Evolutionary conservation across 352 stramenopile species (phyloP).

Genomic region (Plasmopara halstedii): DNA sequence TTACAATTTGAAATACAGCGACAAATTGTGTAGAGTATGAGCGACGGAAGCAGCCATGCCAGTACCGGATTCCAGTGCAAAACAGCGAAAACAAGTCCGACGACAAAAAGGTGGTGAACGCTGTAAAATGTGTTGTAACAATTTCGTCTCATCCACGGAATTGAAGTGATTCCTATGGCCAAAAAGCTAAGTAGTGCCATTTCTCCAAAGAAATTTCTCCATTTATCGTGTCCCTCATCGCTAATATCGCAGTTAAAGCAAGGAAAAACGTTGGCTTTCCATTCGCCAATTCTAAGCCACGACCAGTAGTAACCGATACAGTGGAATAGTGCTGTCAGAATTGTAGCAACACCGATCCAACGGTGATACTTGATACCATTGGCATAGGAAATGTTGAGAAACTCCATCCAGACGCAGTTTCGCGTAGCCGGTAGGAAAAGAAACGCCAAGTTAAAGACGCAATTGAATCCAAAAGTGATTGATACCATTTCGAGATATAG

Average conservation of each 20-base stretch:
- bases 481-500: slow-evolving; percentile 25
- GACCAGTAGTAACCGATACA: slow-evolving; percentile 23
- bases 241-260: slow-evolving; percentile 38
- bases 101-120: slow-evolving; percentile 41
- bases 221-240: slow-evolving; percentile 24
- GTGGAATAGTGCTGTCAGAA: slow-evolving; percentile 30
- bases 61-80: slow-evolving; percentile 33
- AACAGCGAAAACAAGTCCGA: slow-evolving; percentile 32
- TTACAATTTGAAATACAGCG: slow-evolving; percentile 31
- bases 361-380: slow-evolving; percentile 50
- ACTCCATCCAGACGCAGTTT: slow-evolving; percentile 51
- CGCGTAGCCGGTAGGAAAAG: slow-evolving; percentile 34
- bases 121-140: slow-evolving; percentile 40
- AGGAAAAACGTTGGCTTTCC: slow-evolving; percentile 19
- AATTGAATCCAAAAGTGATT: slow-evolving; percentile 29
- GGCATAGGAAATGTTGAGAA: slow-evolving; percentile 47
- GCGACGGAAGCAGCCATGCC: slow-evolving; percentile 29
- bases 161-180: slow-evolving; percentile 30
- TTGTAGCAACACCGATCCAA: slow-evolving; percentile 31
- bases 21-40: slow-evolving; percentile 34
- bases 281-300: slow-evolving; percentile 20
- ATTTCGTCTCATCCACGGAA: slow-evolving; percentile 30
- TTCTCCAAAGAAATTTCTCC: slow-evolving; percentile 46
- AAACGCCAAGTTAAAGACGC: slow-evolving; percentile 44
- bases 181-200: slow-evolving; percentile 34